Evolutionary conservation across 345 rosid species (phyloP).

Genomic region (Salix exigua): DNA sequence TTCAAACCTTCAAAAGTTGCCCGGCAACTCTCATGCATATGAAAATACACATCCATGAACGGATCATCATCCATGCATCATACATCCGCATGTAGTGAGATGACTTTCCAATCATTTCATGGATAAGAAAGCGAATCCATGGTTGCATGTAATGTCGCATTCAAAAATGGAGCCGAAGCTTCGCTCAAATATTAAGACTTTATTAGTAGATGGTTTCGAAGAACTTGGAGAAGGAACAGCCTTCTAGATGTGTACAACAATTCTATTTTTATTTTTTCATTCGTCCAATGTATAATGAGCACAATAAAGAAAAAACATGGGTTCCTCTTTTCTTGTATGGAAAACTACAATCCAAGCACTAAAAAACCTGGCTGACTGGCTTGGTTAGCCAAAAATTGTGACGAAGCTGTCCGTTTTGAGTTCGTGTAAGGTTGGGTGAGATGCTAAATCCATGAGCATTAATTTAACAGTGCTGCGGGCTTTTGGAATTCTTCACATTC

Average conservation of each 20-base stretch:
- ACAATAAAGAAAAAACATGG: not conserved
- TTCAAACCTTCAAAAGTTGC: not conserved
- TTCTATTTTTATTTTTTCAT: not conserved
- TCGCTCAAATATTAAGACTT: not conserved
- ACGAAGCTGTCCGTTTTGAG: not conserved
- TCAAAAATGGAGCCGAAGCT: not conserved
- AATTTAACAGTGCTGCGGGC: not conserved
- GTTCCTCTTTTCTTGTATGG: not conserved
- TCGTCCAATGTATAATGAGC: not conserved
- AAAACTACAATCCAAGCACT: not conserved
- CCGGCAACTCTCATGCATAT: not conserved
- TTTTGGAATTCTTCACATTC: not conserved
- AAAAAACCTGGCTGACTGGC: not conserved
- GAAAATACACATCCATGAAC: not conserved
- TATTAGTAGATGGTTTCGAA: not conserved
- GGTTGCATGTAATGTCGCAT: not conserved
- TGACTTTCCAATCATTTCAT: not conserved
- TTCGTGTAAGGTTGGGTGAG: not conserved
- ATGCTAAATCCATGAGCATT: no score
- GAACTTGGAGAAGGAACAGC: not conserved
- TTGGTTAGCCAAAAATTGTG: not conserved
- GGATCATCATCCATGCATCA: not conserved
- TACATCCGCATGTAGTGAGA: not conserved
- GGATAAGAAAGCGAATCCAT: no score
- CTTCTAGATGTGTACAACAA: not conserved